Evolutionary conservation across 2,329 filamentous ascomycete genomes (phyloP), one percentile per base, ranked within the genome.

Genomic region (Pyrenophora tritici-repentis): DNA sequence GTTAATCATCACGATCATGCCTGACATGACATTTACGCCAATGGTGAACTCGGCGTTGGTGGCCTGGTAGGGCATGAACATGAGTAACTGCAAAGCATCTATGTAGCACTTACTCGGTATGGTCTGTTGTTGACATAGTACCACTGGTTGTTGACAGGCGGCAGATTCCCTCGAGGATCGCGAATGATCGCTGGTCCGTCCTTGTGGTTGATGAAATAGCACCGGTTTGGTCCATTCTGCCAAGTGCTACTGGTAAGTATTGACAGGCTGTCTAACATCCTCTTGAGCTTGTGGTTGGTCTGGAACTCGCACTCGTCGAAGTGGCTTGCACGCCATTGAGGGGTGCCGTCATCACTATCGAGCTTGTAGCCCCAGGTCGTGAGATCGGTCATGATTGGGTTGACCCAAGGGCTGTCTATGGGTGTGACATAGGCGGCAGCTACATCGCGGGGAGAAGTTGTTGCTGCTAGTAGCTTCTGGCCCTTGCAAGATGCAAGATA

Each of bases 1-100:
- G 16, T 56, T 47, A n/a, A 54, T 37, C 34, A 58, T 56, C 31
- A 43, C 54, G 12, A 57, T 16, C 2, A 46, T 37, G 1, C 53
- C 60, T 9, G 49, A 46, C 9, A 13, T 12, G 14, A 41, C 9
- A 29, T 63, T 63, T 14, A 59, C 45, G 7, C 51, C 50, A 13
- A 62, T 56, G 2, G 18, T 40, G 43, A 51, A 58, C 12, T 51
- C 43, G 1, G 59, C 59, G 14, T 47, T 20, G 3, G 56, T 65
- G 14, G 41, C 45, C 55, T 62, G 17, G 3, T 1, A n/a, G 10
- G 6, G 6, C 6, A 3, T 2, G 4, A 14, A 10, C 17, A 24
- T 33, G 5, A 40, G 18, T 34, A 24, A 17, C 9, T 0, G 14
- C 17, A 26, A 5, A 7, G 4, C 17, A 6, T n/a, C 9, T 3